These are phyloP conservation scores for Populus tomentosa DNA, from an alignment of 441 rosid genomes.

Conservation along the genomic window DNA sequence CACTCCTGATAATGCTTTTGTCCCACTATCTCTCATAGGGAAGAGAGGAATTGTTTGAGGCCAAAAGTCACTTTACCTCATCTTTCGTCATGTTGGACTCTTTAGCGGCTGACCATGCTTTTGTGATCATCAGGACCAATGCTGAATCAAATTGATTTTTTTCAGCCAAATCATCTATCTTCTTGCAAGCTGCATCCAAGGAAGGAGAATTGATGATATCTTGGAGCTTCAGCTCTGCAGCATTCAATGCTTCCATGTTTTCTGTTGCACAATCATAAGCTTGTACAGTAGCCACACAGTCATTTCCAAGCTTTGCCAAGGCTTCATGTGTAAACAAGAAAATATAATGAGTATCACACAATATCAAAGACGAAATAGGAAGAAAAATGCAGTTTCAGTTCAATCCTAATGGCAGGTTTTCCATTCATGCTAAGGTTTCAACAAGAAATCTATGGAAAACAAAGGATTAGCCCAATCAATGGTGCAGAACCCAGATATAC, in stretches of 20 bases:
- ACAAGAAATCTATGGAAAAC: neutral
- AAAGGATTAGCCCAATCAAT: neutral
- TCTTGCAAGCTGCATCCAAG: slow-evolving; percentile 71
- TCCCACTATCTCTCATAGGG: neutral
- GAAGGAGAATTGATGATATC: slow-evolving; percentile 82
- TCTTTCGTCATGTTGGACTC: slow-evolving; percentile 83
- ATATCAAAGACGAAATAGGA: neutral
- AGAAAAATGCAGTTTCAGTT: neutral
- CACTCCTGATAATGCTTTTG: no score
- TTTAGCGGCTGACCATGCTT: slow-evolving; percentile 94
- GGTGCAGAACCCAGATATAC: neutral
- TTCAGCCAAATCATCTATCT: slow-evolving; percentile 77
- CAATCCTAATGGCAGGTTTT: neutral
- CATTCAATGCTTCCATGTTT: slow-evolving; percentile 52
- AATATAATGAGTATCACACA: slow-evolving; percentile 4
- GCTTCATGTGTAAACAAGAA: slow-evolving; percentile 32
- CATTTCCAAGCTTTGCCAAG: slow-evolving; percentile 62
- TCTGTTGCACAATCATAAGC: slow-evolving; percentile 61
- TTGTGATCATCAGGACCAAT: slow-evolving; percentile 75
- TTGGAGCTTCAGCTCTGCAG: slow-evolving; percentile 78
- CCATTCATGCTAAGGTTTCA: neutral
- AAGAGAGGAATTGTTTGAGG: neutral
- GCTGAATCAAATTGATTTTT: slow-evolving; percentile 88
- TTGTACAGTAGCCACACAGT: slow-evolving; percentile 70
- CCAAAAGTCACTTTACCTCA: slow-evolving; percentile 43